phyloP scores from a whole-genome alignment of 345 rosid species.

The Murraya koenigii region DNA sequence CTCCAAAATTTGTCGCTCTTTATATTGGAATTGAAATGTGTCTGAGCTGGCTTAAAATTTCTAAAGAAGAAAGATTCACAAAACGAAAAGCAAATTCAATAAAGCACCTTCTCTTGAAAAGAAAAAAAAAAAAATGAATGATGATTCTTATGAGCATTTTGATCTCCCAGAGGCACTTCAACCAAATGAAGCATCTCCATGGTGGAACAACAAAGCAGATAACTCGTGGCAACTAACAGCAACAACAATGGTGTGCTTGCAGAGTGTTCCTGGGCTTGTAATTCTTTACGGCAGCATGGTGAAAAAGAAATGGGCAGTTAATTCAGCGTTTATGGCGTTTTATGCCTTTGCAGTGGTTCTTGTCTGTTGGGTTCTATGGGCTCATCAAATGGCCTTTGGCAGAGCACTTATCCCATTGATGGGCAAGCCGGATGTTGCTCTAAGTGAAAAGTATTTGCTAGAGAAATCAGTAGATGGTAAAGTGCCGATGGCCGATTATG shows the following conservation, averaged over 20 bases:
- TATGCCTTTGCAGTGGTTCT: conserved; percentile 55
- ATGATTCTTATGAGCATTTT: background rate
- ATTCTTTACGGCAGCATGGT: conserved; percentile 64
- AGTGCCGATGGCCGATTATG: conserved; percentile 40
- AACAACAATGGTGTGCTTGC: conserved; percentile 48
- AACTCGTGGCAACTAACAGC: conserved; percentile 64
- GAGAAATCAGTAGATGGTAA: fast-evolving
- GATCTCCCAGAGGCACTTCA: conserved; percentile 24
- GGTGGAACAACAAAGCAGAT: conserved; percentile 52
- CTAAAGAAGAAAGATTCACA: background rate
- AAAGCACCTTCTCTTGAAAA: background rate
- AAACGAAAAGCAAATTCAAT: too few species aligned
- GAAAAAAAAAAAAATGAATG: conserved; percentile 7
- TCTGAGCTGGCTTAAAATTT: conserved; percentile 10
- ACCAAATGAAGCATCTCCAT: conserved; percentile 26
- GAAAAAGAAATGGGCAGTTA: conserved; percentile 70
- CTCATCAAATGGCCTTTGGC: conserved; percentile 53
- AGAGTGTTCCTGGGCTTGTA: conserved; percentile 64
- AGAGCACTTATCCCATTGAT: conserved; percentile 17
- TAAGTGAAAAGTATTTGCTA: conserved; percentile 19
- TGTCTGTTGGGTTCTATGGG: conserved; percentile 62
- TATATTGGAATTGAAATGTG: conserved; percentile 14
- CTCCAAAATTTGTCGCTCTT: conserved; percentile 16
- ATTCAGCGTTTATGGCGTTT: conserved; percentile 65
- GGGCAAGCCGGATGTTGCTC: conserved; percentile 31